Percentiles rank a stretch among this genome's conserved stretches.
phyloP scores from a whole-genome alignment of 2,329 filamentous ascomycete species.

The Fusarium tjaetaba region DNA sequence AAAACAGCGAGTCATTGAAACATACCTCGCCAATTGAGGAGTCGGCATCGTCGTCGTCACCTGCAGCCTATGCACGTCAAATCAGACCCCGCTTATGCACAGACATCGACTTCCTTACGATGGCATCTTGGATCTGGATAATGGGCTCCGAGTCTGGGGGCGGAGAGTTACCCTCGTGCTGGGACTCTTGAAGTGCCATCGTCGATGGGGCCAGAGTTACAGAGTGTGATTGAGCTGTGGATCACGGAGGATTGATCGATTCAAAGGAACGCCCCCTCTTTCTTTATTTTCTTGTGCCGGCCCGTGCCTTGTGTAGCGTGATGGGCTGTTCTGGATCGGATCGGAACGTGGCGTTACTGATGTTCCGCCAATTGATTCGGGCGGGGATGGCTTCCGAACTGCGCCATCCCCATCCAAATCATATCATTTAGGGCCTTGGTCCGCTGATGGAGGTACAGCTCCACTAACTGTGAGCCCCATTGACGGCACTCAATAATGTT shows the following conservation, averaged over 20 bases:
- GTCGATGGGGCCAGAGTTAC: background rate
- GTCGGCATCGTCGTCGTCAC: background rate
- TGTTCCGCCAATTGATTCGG: background rate
- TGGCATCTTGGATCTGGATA: background rate
- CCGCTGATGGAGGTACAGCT: rapidly evolving
- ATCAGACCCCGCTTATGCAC: background rate
- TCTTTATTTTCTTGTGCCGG: background rate
- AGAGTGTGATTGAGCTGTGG: background rate
- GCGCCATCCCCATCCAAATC: background rate
- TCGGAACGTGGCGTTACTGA: background rate
- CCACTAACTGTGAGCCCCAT: background rate
- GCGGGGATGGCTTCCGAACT: background rate
- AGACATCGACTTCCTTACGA: background rate
- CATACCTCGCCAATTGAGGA: background rate
- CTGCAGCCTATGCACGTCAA: background rate
- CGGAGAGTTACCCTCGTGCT: background rate
- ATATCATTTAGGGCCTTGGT: background rate
- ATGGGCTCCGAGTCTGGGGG: background rate
- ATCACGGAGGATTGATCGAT: background rate
- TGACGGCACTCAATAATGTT: too few species aligned
- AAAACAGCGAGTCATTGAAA: background rate
- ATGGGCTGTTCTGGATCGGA: background rate
- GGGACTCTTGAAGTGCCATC: background rate
- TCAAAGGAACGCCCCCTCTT: background rate
- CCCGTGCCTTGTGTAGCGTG: background rate